These are phyloP conservation scores for Plasmodium gaboni DNA, from an alignment of 169 alveolate species.

Conservation along the genomic window DNA sequence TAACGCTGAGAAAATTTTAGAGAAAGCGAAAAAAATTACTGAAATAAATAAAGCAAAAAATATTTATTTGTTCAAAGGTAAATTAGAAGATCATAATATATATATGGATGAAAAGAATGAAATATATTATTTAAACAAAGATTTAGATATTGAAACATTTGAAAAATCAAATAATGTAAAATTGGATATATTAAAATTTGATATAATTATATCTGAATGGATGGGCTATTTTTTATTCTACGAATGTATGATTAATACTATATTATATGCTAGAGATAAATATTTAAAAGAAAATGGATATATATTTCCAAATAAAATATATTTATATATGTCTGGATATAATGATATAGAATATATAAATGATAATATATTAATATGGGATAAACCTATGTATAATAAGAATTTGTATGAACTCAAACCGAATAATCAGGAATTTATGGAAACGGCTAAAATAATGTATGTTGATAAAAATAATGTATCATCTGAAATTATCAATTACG, in stretches of 20 bases:
- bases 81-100: conserved; percentile 90
- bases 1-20: conserved; percentile 92
- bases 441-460: conserved; percentile 79
- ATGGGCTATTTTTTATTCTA: conserved; percentile 97
- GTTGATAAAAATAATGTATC: conserved; percentile 73
- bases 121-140: conserved; percentile 87
- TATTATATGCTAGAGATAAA: conserved; percentile 93
- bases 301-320: conserved; percentile 93
- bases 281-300: conserved; percentile 93
- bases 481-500: conserved; percentile 77
- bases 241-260: conserved; percentile 97
- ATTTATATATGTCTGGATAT: conserved; percentile 92
- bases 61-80: conserved; percentile 90
- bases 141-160: conserved; percentile 77
- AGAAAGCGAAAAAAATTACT: conserved; percentile 89
- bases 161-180: conserved; percentile 94
- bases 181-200: conserved; percentile 95
- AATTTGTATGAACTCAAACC: conserved; percentile 79
- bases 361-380: conserved; percentile 92
- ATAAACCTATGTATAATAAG: conserved; percentile 82
- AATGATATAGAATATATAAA: conserved; percentile 94
- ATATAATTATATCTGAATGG: conserved; percentile 98
- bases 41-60: conserved; percentile 96
- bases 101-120: conserved; percentile 77
- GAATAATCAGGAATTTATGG: conserved; percentile 56